A percentile compares a stretch with the other conserved stretches of the same genome.
Evolutionary conservation across 495 filamentous ascomycete species (phyloP).

Genomic region (Penicillium flavigenum): DNA sequence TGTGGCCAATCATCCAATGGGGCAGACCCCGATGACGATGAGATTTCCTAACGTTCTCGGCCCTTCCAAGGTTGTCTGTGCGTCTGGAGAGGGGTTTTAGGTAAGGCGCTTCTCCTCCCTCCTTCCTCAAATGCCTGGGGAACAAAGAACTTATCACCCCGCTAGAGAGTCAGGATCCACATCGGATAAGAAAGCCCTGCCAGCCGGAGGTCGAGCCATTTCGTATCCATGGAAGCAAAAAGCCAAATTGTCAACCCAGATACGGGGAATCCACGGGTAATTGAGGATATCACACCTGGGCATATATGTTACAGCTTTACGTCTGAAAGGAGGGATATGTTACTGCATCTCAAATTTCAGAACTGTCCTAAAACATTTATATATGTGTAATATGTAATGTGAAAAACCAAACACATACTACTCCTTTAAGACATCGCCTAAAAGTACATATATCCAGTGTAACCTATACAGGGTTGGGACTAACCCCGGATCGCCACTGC

Average conservation of each 20-base stretch:
- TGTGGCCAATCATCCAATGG: conserved; percentile 12
- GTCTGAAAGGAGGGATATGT: not conserved
- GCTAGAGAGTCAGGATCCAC: conserved; percentile 6
- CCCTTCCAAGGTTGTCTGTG: conserved; percentile 22
- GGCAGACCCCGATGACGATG: conserved; percentile 23
- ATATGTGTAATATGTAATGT: not conserved
- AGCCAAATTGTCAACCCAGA: conserved; percentile 6
- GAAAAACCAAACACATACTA: not conserved
- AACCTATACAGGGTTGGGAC: conserved; percentile 7
- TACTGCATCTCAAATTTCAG: not conserved
- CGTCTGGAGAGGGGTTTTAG: conserved; percentile 7
- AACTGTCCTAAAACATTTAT: not conserved
- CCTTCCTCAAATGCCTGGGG: not conserved
- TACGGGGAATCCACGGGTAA: not conserved
- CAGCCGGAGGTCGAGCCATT: conserved; percentile 6
- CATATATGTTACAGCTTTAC: too few relatives aligned
- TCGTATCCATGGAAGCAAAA: conserved; percentile 4
- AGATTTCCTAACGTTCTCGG: conserved; percentile 23
- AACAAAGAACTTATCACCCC: conserved; percentile 8
- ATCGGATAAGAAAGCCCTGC: conserved; percentile 7
- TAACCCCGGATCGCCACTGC: conserved; percentile 29
- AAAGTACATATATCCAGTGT: conserved; percentile 1
- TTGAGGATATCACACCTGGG: too few relatives aligned
- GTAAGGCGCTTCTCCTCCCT: not conserved
- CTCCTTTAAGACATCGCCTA: not conserved